Evolutionary conservation across 2,329 filamentous ascomycete species (phyloP), one percentile per base, ranked within the genome.

Genomic region (Epichloe uncinata): DNA sequence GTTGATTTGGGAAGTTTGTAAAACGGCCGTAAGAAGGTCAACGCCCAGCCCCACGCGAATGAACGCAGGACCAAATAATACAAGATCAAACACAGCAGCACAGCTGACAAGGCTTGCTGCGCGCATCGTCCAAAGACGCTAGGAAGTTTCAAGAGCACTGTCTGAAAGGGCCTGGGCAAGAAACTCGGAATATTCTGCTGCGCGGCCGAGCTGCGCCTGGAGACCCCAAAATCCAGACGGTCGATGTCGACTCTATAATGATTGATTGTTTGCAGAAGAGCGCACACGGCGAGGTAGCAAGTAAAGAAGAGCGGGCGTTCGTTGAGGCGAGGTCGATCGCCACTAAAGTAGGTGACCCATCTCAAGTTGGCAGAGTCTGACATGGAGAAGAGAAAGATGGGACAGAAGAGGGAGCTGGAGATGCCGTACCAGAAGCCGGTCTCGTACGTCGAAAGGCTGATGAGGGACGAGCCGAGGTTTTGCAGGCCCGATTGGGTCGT

Each of bases 261-360:
- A 34, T 77, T 61, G 11, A 75, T 60, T 1, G 84, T 79, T 64
- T 95, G 86, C n/a, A 75, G 67, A 9, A 85, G 52, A 4, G 85
- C 87, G 42, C 93, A 73, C 1, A 82, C 65, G 3, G 82, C 61
- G 56, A 93, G 78, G 59, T 85, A 81, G 52, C 77, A 78, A 35
- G 86, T 81, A 47, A 95, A 72, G 62, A 89, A 93, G 26, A 97
- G 76, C 1, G 88, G 84, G 55, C 85, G 79, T 71, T 97, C 91
- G 63, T 97, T 97, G 52, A 96, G 69, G 48, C 81, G 76, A 18
- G 84, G 76, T 36, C 89, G 78, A 63, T 93, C 87, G 56, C 76
- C 82, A 53, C 72, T 81, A 65, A 78, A 80, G 56, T 80, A 76
- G 49, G 84, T 85, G 56, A 95, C 81, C 77, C 85, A 86, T 54